Base-by-base conservation (phyloP, 441 rosid species). In the Hypseocharis bilobata region DNA sequence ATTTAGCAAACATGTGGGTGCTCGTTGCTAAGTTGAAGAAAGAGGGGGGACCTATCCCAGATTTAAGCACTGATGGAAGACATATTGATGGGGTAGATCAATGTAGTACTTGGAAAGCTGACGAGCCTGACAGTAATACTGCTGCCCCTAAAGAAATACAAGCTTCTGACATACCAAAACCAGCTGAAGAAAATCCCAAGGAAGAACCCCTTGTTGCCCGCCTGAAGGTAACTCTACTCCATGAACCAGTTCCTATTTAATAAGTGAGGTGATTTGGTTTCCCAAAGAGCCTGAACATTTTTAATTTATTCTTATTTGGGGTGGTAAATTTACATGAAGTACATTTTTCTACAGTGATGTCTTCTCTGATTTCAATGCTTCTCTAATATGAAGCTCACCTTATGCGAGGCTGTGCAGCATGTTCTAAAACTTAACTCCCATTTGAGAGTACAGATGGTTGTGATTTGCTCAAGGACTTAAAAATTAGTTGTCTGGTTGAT, bases 1-100 rank as follows among this genome's bases (percentile, higher is more conserved):
- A 94, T 77, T 77, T 91, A 65, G 96, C 99, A 47, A 91, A 89
- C 75, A 94, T 94, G 99, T 91, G 99, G 97, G 94, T 94, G 40
- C 96, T 94, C 78, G 99, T 94, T 73, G 96, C 99, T 44, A 89
- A 86, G 82, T 77, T 94, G 68, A 94, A 94, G 91, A 94, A 86
- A 76, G 91, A 83, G 0, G 88, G 83, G 45, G 89, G 85, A 56
- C 80, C 72, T 26, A 62, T 77, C 66, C 77, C 85, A 1, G 87
- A 81, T 75, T 56, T 74, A 73, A 83, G 73, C 68, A 56, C 62
- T 6, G 81, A 74, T 56, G 82, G 76, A 80, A 80, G 83, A 63
- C 72, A 34, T 20, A 56, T 34, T 66, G 76, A 70, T 34, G 77
- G 70, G 23, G 64, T 66, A 19, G 77, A 75, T 72, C 67, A 67